Evolutionary conservation across 257 asterid species (phyloP).

Genomic region (Cordia subcordata): DNA sequence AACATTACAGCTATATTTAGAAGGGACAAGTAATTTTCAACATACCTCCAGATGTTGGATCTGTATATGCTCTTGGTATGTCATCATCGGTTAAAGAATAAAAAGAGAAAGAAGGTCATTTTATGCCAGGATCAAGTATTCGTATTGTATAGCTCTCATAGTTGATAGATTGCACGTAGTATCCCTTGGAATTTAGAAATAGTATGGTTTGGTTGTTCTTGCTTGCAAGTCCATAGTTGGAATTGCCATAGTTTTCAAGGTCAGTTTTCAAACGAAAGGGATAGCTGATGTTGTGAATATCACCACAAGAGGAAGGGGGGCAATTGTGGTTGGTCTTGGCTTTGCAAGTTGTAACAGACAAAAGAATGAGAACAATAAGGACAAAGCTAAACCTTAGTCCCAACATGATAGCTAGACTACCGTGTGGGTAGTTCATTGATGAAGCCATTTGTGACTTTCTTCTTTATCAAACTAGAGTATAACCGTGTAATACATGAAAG

Average conservation of each 20-base stretch:
- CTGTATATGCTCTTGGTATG: background rate
- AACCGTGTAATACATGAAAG: too few species aligned
- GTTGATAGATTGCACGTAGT: constrained; percentile 25
- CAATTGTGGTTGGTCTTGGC: constrained; percentile 6
- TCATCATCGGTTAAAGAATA: background rate
- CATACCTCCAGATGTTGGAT: too few species aligned
- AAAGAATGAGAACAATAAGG: background rate
- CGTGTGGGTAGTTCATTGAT: too few species aligned
- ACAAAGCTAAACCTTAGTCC: background rate
- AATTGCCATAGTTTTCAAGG: constrained; percentile 3
- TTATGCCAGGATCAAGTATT: background rate
- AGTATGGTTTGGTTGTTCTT: constrained; percentile 20
- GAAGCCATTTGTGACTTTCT: too few species aligned
- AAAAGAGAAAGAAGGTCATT: background rate
- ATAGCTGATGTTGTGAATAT: constrained; percentile 22
- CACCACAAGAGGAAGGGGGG: constrained; percentile 34
- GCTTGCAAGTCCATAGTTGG: constrained; percentile 24
- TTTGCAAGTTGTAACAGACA: constrained; percentile 1
- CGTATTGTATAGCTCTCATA: constrained; percentile 16
- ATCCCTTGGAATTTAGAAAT: constrained; percentile 11
- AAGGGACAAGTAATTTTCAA: too few species aligned
- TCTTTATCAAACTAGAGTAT: too few species aligned
- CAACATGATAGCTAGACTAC: too few species aligned
- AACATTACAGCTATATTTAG: background rate
- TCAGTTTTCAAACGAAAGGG: constrained; percentile 28